phyloP scores from a whole-genome alignment of 345 rosid genomes.

The Heritiera fomes region DNA sequence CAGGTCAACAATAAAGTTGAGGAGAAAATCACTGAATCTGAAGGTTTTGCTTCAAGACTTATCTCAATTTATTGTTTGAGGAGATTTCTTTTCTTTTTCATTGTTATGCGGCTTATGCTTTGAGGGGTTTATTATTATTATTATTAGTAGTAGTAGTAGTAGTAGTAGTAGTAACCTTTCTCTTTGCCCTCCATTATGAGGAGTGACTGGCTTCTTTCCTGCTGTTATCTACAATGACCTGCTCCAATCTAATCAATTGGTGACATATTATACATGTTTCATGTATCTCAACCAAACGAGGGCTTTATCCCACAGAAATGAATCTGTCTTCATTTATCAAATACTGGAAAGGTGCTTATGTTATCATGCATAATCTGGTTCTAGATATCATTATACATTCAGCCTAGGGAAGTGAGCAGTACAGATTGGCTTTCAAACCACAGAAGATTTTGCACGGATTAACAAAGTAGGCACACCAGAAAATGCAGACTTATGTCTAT shows the following conservation, averaged over 20 bases:
- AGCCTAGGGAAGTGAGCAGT: neutral
- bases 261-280: neutral
- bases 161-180: neutral
- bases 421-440: neutral
- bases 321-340: neutral
- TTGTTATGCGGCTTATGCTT: neutral
- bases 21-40: conserved; percentile 26
- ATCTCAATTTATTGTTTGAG: neutral
- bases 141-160: neutral
- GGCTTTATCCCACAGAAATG: neutral
- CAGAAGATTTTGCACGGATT: neutral
- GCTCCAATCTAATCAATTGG: neutral
- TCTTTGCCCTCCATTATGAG: neutral
- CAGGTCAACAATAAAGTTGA: conserved; percentile 34
- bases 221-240: neutral
- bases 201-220: neutral
- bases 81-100: neutral
- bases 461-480: conserved; percentile 1
- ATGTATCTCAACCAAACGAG: neutral
- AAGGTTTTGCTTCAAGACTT: conserved; percentile 33
- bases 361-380: neutral
- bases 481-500: neutral
- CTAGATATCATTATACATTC: neutral
- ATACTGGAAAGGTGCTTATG: neutral
- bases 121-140: neutral